Base-by-base conservation (phyloP, 495 filamentous ascomycete species). In the Penicillium egyptiacum region DNA sequence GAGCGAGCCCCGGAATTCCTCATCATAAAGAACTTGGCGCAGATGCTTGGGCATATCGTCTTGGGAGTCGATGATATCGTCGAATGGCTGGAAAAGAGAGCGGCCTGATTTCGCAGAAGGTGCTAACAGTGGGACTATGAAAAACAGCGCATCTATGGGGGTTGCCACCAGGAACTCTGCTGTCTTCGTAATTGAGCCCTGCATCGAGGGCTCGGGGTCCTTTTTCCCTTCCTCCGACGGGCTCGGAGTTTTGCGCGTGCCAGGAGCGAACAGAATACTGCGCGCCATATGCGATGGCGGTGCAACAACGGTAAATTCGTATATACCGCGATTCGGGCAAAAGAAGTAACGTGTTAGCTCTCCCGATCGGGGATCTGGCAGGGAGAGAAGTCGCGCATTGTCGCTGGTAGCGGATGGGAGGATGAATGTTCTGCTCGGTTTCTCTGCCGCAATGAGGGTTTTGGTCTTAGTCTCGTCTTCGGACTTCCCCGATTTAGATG, bases 251-350 rank as follows among this genome's bases (percentile, higher is more conserved):
- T 64, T 53, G 23, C 37, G 46, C n/a, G 41, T 10, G 9, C 44
- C 30, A 25, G 59, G 61, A 1, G 76, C 69, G 31, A 68, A 75
- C 2, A 75, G 55, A 41, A 74, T 69, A 45, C 74, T 77, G 22
- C 73, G 66, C 41, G 67, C 65, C 14, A 51, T 53, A 22, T 66
- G 61, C 16, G 70, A 41, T 31, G 90, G 81, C 6, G 90, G 79
- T 11, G 84, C 70, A 62, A 98, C 79, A 39, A 81, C 81, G 14
- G 86, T 96, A 74, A 98, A 92, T 67, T 98, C 94, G 73, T 88
- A 91, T 58, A 96, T 78, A 25, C 93, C 94, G 14, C 67, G 60
- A 11, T 82, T 81, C 4, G 92, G 90, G 67, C 91, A 94, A 66
- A 91, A 85, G 56, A 91, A 83, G 70, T 92, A 98, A 55, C 89